These are phyloP conservation scores for Termitomyces sp. DNA, from an alignment of 1,284 basidiomycete genomes.

Conservation along the genomic window DNA sequence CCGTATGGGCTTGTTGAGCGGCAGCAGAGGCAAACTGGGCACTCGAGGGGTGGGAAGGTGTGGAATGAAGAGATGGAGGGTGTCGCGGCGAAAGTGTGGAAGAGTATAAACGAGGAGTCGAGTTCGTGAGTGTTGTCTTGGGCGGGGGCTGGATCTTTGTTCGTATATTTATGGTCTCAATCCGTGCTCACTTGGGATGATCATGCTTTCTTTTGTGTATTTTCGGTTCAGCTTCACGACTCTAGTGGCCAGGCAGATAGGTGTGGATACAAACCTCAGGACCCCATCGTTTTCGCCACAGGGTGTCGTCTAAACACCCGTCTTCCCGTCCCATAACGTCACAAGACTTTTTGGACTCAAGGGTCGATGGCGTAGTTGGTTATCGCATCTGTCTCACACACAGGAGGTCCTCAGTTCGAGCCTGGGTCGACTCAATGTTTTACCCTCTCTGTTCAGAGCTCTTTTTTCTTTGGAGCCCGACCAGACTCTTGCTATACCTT, in stretches of 20 bases:
- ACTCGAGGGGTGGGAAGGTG: slow-evolving; percentile 30
- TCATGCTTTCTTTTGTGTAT: too few species aligned
- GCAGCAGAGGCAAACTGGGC: slow-evolving; percentile 20
- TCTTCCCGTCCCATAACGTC: too few species aligned
- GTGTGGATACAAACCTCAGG: too few species aligned
- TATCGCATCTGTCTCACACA: slow-evolving; percentile 59
- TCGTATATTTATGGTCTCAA: too few species aligned
- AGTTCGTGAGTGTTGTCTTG: not conserved
- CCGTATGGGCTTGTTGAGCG: slow-evolving; percentile 45
- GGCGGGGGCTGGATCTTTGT: too few species aligned
- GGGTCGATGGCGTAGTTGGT: slow-evolving; percentile 75
- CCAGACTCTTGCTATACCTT: not conserved
- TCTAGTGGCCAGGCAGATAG: too few species aligned
- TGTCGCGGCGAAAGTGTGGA: slow-evolving; percentile 42
- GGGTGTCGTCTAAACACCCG: too few species aligned
- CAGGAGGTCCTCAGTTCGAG: too few species aligned
- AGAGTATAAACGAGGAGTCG: not conserved
- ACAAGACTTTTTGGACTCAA: too few species aligned
- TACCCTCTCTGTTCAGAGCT: not conserved
- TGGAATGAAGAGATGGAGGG: slow-evolving; percentile 47
- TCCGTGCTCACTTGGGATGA: too few species aligned
- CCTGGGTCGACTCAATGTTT: not conserved
- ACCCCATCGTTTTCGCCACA: too few species aligned
- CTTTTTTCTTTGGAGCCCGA: not conserved
- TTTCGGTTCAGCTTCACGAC: too few species aligned